A percentile compares a stretch with the other conserved stretches of the same genome.
Conservation (phyloP, 2,329 filamentous ascomycete genomes). For the Aspergillus tamarii region DNA sequence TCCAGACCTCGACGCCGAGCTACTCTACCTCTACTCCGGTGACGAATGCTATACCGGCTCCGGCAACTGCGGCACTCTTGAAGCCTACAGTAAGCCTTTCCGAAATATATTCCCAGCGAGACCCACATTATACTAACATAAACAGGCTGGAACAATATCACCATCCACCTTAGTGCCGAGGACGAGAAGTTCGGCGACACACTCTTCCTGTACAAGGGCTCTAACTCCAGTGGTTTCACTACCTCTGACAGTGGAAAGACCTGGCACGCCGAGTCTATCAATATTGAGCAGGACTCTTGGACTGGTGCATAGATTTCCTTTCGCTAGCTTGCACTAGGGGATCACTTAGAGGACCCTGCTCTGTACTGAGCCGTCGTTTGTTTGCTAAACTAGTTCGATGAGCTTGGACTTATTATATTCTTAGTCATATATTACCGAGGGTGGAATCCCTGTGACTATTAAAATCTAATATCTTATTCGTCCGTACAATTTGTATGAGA, state of each 20-base stretch:
- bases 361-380: not conserved
- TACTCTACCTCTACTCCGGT: constrained; percentile 24
- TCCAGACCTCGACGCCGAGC: constrained; percentile 18
- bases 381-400: not conserved
- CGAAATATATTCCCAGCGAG: not conserved
- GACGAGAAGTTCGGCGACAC: constrained; percentile 18
- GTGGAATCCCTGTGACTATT: rapidly evolving
- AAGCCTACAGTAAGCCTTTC: constrained; percentile 16
- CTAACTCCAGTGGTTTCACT: constrained; percentile 13
- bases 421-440: not conserved
- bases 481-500: rapidly evolving
- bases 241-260: constrained; percentile 21
- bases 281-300: not conserved
- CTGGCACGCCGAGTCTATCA: constrained; percentile 13
- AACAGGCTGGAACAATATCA: constrained; percentile 21
- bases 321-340: not conserved
- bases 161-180: constrained; percentile 20
- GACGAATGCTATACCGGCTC: constrained; percentile 28
- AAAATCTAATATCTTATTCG: no score
- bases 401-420: not conserved
- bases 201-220: constrained; percentile 19
- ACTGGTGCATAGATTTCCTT: not conserved
- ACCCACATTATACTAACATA: not conserved
- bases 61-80: constrained; percentile 21
- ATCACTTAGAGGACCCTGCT: not conserved